Evolutionary conservation across 176 grass and related monocot species (phyloP), one percentile per base, ranked within the genome.

Genomic region (Oryza coarctata): DNA sequence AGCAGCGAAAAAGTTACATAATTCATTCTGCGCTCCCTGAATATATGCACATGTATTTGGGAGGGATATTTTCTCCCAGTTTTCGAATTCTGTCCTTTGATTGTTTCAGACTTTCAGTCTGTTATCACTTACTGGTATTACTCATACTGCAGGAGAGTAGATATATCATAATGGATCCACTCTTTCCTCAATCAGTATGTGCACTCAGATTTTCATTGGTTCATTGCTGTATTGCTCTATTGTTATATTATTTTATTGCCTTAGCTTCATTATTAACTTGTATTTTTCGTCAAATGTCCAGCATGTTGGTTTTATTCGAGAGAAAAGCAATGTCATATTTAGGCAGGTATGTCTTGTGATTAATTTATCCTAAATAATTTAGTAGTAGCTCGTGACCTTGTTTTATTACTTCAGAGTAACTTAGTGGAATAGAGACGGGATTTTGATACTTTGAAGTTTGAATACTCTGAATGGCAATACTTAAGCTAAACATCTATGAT

Each of bases 291-390:
- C 6, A 15, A 70, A 79, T 68, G 20, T 88, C 85, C 85, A 98
- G 96, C 87, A 90, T 66, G 87, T 90, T 74, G 96, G 82, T 73
- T 91, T 73, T 82, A 98, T 98, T 88, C 82, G 88, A 45, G 96
- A 98, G 89, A 85, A 90, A 86, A 98, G 93, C 86, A 98, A 95
- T 85, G 45, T 93, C 65, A 91, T 98, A 39, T 88, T 88, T 86
- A 95, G 96, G 76, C 96, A 98, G 92, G 96, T 95, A 95, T 4
- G 36, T 68, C 63, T 11, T 26, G 58, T 45, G 28, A 67, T 65
- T 50, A 40, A 33, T 77, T 81, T 55, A 44, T 77, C 65, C n/a
- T 82, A 65, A 77, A 70, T 40, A 33, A 85, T 28, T 49, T 71
- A 71, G 3, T 44, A 18, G 63, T 85, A 57, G 6, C 52, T 55